Base-by-base conservation (phyloP, 2,329 filamentous ascomycete genomes). In the Sclerotinia trifoliorum region DNA sequence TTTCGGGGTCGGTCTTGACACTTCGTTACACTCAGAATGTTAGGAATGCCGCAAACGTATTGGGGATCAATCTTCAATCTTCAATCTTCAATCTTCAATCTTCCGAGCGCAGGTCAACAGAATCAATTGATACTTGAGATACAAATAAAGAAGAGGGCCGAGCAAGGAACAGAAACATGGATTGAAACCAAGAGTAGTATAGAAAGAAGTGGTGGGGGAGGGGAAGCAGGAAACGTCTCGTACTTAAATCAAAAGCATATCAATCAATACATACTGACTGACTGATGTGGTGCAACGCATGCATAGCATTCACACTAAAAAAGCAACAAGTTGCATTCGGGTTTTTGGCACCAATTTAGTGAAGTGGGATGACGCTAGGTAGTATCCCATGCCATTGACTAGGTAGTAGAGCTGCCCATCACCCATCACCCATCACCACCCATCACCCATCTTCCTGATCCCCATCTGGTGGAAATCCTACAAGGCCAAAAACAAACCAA, bases 21-120 rank as follows among this genome's bases (percentile, higher is more conserved):
- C n/a, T 24, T 42, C n/a, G 26, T 17, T 32, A 26, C 60, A 63
- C n/a, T 24, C n/a, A 49, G n/a, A 35, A 51, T 24, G 46, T 52
- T 51, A 26, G 32, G 60, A 63, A 63, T 63, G 46, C 60, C 32
- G 60, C 46, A 51, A 63, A 51, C 60, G 46, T 26, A 5, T 21
- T 61, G 60, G 8, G 7, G n/a, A 63, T 39, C 29, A 13, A 51
- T 35, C 19, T 48, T 19, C 58, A 35, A 35, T 49, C 6, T 19
- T 32, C n/a, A n/a, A n/a, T n/a, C n/a, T n/a, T 39, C 29, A 13
- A 51, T 35, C 19, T 48, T 19, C 58, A 39, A 35, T 51, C 13
- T 26, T 32, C 46, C n/a, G 48, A 63, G 51, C 29, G n/a, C 60
- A 51, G 60, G 32, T 63, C 19, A 11, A 26, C 44, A 5, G 15